Evolutionary conservation across 75 land plant species (phyloP).

Genomic region (Cunninghamia lanceolata): DNA sequence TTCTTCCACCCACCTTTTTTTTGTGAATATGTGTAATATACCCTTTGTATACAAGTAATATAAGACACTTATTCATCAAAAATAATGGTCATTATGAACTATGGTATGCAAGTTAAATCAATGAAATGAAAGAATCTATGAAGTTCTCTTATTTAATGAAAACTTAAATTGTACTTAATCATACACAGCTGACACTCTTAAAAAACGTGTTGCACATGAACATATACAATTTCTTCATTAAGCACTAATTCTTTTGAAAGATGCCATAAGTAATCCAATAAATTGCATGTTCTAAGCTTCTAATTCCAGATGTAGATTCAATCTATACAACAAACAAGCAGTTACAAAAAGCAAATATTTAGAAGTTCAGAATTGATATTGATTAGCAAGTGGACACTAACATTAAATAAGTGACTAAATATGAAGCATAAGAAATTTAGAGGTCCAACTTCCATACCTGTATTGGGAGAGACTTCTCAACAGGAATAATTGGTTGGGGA

Average conservation of each 20-base stretch:
- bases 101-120: not conserved
- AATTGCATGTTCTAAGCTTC: not conserved
- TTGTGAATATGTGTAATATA: no score
- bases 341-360: not conserved
- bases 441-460: conserved; percentile 49
- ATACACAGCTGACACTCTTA: not conserved
- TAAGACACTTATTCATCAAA: no score
- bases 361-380: not conserved
- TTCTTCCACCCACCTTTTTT: no score
- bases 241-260: not conserved
- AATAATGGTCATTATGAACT: not conserved
- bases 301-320: not conserved
- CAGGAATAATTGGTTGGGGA: conserved; percentile 78
- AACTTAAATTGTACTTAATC: not conserved
- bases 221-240: not conserved
- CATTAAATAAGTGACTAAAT: not conserved
- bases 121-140: not conserved
- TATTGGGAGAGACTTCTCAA: conserved; percentile 83
- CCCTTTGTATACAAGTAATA: no score
- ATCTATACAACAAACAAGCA: not conserved
- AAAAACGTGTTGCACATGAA: not conserved
- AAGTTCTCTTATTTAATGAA: not conserved
- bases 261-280: not conserved
- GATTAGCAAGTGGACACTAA: not conserved
- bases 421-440: not conserved